Evolutionary conservation across 1,139 yeast genomes (phyloP), one percentile per base, ranked within the genome.

Genomic region (Candida tunisiensis): DNA sequence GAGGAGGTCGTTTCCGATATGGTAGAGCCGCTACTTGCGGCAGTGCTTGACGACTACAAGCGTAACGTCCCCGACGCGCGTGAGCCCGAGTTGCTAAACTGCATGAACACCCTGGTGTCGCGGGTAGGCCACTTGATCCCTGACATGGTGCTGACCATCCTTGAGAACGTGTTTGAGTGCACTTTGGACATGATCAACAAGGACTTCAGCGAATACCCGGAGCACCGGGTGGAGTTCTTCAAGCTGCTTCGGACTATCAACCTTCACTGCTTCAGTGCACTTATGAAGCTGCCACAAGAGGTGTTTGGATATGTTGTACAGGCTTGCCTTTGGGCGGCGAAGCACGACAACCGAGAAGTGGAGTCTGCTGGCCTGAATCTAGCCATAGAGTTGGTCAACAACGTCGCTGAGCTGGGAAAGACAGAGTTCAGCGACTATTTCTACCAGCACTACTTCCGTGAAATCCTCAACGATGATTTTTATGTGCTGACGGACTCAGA

Each of bases 251-350:
- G 83, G 42, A 92, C 80, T 34, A 85, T 91, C 47, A 78, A 91
- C 49, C 55, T 73, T 39, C 77, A 78, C 47, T 74, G 91, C 15
- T 91, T 88, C 62, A 67, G 71, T 36, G 93, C 95, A 0, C 63
- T 88, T 42, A 61, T 83, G 37, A 80, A 82, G 53, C 65, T 88
- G 38, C 92, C 95, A 9, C 91, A 92, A 6, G 88, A 74, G 38
- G 92, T 93, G 19, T 85, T 88, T 65, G 83, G 78, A 50, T 68
- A 85, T 32, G 75, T 88, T 33, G 73, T 91, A 38, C 88, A 82
- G 53, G 93, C 96, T 2, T 85, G 93, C 26, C 62, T 91, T 45
- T 88, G 98, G 98, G 96, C 96, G 0, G 80, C 91, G 51, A 88
- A 88, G 55, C 98, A 88, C 51, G 91, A 85, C 44, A 82, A 85